phyloP scores from a whole-genome alignment of 169 alveolate genomes.

The Amoebophrya sp. region DNA sequence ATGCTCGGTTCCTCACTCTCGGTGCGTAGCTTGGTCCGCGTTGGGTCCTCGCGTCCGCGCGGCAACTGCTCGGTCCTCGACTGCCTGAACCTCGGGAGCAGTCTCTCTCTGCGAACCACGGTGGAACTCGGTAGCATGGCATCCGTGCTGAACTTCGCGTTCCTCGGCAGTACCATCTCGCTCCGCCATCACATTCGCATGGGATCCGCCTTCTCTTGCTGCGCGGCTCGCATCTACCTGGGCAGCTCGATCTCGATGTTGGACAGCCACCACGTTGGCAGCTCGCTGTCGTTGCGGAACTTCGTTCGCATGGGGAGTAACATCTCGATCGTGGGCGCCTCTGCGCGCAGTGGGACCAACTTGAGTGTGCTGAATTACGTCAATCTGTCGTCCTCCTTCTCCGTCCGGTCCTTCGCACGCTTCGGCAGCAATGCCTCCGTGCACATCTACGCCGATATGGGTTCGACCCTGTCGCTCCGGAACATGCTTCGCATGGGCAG shows the following conservation, averaged over 20 bases:
- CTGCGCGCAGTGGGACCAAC: too few species aligned
- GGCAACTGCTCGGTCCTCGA: neutral
- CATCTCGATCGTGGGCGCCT: too few species aligned
- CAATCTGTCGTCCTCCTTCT: too few species aligned
- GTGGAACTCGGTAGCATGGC: neutral
- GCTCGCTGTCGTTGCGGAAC: neutral
- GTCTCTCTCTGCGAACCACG: slow-evolving; percentile 12
- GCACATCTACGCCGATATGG: too few species aligned
- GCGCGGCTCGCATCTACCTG: neutral
- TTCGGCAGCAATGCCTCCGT: too few species aligned
- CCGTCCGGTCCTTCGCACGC: too few species aligned
- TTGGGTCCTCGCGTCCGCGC: slow-evolving; percentile 19
- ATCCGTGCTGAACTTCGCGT: slow-evolving; percentile 13
- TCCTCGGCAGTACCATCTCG: neutral
- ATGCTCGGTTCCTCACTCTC: slow-evolving; percentile 28
- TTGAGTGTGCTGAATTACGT: neutral
- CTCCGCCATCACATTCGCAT: neutral
- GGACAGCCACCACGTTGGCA: slow-evolving; percentile 22
- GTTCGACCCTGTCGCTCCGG: too few species aligned
- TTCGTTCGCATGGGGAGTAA: neutral
- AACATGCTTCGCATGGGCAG: too few species aligned
- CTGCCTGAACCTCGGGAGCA: neutral
- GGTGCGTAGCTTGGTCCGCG: neutral
- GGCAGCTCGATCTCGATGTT: slow-evolving; percentile 13
- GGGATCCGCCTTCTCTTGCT: neutral